Percentiles rank a stretch among this genome's conserved stretches.
Conservation (phyloP, 768 basidiomycete species). For the Naganishia antarctica region DNA sequence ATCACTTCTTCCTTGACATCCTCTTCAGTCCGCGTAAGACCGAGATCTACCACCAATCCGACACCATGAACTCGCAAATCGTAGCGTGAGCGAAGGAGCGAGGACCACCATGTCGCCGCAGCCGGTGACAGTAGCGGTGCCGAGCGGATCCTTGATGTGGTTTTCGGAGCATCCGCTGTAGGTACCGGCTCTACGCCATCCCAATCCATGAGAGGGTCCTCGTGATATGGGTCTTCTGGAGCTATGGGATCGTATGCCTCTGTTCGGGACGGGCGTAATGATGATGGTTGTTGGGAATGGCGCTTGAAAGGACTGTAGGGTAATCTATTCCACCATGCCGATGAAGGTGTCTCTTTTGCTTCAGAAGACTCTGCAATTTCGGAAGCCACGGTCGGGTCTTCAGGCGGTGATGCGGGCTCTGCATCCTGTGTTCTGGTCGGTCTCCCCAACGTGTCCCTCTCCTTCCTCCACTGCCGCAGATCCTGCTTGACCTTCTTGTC, state of each 20-base stretch:
- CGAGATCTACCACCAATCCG: conserved; percentile 29
- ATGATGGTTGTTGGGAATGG: not conserved
- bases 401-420: not conserved
- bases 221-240: not conserved
- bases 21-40: conserved; percentile 14
- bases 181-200: not conserved
- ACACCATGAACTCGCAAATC: conserved; percentile 27
- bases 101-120: conserved; percentile 5
- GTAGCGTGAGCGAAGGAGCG: conserved; percentile 5
- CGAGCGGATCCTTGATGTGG: not conserved
- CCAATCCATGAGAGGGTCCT: not conserved
- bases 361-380: not conserved
- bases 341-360: not conserved
- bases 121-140: not conserved
- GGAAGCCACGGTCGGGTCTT: not conserved
- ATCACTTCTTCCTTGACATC: conserved; percentile 27
- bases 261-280: not conserved
- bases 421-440: not conserved
- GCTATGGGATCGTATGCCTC: not conserved
- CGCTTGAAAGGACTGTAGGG: not conserved
- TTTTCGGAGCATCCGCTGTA: not conserved
- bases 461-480: not conserved
- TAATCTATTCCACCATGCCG: not conserved
- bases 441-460: not conserved
- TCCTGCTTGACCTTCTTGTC: conserved; percentile 4